Base-by-base conservation (phyloP, 495 filamentous ascomycete species). In the Poronia punctata region DNA sequence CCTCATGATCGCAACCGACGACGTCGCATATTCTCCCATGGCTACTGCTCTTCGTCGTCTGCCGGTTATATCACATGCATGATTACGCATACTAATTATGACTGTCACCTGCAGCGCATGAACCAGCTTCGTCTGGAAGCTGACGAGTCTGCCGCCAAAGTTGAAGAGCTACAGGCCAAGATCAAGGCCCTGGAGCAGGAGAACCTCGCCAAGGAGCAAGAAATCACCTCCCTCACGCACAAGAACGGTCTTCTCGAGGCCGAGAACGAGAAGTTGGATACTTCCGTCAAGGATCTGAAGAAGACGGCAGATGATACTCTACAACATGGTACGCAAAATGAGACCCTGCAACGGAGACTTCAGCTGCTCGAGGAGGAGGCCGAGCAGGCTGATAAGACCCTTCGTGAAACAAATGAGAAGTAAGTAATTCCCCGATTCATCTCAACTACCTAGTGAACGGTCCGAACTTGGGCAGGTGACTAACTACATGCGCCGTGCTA, bases 371-470 rank as follows among this genome's bases (percentile, higher is more conserved):
- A 98, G 72, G 92, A 97, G 65, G 92, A 98, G 73, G 87, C 86
- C 44, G 92, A 98, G 71, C 79, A 89, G 63, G 84, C 87, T 35
- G 93, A 98, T 63, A 84, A 83, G 79, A 92, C 83, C 48, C 71
- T 96, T 56, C 80, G 93, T 56, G 92, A 96, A 72, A 86, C 88
- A 45, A 96, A 95, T 62, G 93, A 98, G 67, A 97, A 96, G 92
- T 96, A 82, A 58, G 86, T 65, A 24, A 30, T 23, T 35, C 39
- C 12, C 36, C 36, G 31, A 27, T 28, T 12, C 9, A 15, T 9
- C 19, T 10, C 1, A 40, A 35, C 35, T n/a, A n/a, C n/a, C n/a
- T n/a, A 27, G 20, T 20, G 32, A 15, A 38, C 35, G 18, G 15
- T 23, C 17, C 25, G 16, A 44, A 18, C 35, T 46, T 37, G 25